Percentiles rank a stretch among this genome's conserved stretches.
Conservation (phyloP, 148 eudicot species). For the Rhododendron griersonianum region DNA sequence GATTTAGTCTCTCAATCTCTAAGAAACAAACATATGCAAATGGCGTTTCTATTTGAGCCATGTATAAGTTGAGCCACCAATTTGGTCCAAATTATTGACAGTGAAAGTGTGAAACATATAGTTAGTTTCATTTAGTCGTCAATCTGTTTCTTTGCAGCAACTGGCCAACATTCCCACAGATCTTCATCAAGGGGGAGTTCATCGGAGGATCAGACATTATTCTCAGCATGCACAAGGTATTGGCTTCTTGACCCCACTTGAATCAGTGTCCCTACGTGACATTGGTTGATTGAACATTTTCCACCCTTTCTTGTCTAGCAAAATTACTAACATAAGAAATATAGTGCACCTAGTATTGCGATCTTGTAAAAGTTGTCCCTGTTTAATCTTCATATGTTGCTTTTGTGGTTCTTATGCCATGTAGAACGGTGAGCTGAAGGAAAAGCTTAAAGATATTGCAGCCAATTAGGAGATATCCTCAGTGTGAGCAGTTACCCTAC, state of each 20-base stretch:
- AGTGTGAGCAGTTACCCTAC: not conserved
- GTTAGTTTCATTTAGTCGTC: not conserved
- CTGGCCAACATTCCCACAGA: conserved; percentile 5
- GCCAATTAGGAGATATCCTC: not conserved
- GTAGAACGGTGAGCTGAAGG: conserved; percentile 7
- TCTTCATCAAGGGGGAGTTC: conserved; percentile 1
- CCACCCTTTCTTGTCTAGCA: not conserved
- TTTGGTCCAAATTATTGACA: not conserved
- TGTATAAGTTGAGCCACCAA: not conserved
- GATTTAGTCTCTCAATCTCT: not conserved
- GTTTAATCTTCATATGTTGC: too few species aligned
- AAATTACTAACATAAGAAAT: not conserved
- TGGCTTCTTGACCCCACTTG: not conserved
- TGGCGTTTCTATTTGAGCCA: not conserved
- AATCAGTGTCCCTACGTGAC: too few species aligned
- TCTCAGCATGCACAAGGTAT: conserved; percentile 5
- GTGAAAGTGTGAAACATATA: not conserved
- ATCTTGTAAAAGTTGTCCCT: too few species aligned
- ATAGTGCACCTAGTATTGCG: too few species aligned
- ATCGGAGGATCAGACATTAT: conserved; percentile 5
- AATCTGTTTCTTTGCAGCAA: not conserved
- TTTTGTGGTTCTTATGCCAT: too few species aligned
- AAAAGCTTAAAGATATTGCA: conserved; percentile 11
- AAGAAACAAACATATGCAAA: not conserved
- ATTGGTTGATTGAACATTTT: not conserved